Evolutionary conservation across 2,329 filamentous ascomycete genomes (phyloP).

Genomic region (Pestalotiopsis sp.): DNA sequence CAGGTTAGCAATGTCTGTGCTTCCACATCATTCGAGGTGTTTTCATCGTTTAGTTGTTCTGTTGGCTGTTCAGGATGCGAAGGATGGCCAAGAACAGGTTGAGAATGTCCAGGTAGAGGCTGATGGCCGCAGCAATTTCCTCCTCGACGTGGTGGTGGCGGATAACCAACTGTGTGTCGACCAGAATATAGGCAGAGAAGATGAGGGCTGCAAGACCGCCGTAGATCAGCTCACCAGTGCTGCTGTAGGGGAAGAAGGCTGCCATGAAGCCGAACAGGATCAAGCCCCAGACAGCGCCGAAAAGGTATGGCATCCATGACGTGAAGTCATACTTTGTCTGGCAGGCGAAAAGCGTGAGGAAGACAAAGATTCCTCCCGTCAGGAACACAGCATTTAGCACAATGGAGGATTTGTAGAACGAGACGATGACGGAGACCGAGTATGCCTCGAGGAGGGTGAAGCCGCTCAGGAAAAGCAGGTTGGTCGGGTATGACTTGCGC

Average conservation of each 20-base stretch:
- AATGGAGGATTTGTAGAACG: conserved; percentile 81
- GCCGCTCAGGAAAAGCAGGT: conserved; percentile 85
- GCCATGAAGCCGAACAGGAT: conserved; percentile 93
- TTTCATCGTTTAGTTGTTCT: conserved; percentile 64
- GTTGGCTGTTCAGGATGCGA: conserved; percentile 93
- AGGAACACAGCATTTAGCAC: conserved; percentile 90
- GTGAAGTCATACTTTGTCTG: conserved; percentile 99
- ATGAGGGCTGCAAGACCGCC: conserved; percentile 80
- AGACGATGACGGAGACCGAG: conserved; percentile 88
- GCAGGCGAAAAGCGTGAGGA: conserved; percentile 86
- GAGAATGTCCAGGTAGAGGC: conserved; percentile 92
- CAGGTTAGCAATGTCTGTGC: not conserved
- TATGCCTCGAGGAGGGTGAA: conserved; percentile 96
- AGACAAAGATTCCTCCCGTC: conserved; percentile 80
- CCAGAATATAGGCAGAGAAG: conserved; percentile 92
- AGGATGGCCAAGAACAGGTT: conserved; percentile 97
- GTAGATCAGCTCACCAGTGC: conserved; percentile 83
- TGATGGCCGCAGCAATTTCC: conserved; percentile 94
- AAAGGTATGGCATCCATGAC: conserved; percentile 93
- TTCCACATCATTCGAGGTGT: not conserved
- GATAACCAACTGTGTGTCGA: conserved; percentile 95
- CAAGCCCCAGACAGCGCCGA: conserved; percentile 86
- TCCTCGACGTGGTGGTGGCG: conserved; percentile 97
- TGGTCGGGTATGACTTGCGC: conserved; percentile 91
- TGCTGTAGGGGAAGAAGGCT: conserved; percentile 83